These are phyloP conservation scores for Tremella fuciformis DNA, from an alignment of 768 basidiomycete genomes.

Conservation along the genomic window DNA sequence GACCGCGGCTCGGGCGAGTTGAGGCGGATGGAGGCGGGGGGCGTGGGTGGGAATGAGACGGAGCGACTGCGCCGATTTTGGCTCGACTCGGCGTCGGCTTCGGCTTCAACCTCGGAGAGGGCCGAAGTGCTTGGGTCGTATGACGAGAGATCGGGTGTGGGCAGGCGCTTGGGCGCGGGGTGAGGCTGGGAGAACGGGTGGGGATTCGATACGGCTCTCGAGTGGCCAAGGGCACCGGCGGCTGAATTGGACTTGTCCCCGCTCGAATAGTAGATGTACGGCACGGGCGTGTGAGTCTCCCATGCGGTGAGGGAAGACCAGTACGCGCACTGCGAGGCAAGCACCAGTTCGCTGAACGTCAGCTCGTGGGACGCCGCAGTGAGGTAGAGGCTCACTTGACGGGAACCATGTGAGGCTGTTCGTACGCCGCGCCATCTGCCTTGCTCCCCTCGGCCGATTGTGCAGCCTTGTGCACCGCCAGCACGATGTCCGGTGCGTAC, in stretches of 20 bases:
- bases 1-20: too few relatives aligned
- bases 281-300: slow-evolving; percentile 1
- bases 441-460: too few relatives aligned
- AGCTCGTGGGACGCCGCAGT: not conserved
- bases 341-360: not conserved
- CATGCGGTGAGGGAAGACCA: slow-evolving; percentile 5
- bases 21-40: not conserved
- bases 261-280: not conserved
- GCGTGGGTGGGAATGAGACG: not conserved
- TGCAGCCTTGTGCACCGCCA: not conserved
- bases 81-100: too few relatives aligned
- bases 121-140: too few relatives aligned
- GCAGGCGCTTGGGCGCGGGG: not conserved
- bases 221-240: too few relatives aligned
- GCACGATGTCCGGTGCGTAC: slow-evolving; percentile 1
- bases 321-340: not conserved
- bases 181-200: not conserved
- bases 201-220: too few relatives aligned
- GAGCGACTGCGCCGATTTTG: too few relatives aligned
- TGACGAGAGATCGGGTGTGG: too few relatives aligned
- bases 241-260: not conserved
- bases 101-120: too few relatives aligned
- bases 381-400: too few relatives aligned
- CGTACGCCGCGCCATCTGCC: too few relatives aligned
- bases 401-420: too few relatives aligned